Conservation (phyloP, 1,284 basidiomycete species). For the Cystobasidium slooffiae region DNA sequence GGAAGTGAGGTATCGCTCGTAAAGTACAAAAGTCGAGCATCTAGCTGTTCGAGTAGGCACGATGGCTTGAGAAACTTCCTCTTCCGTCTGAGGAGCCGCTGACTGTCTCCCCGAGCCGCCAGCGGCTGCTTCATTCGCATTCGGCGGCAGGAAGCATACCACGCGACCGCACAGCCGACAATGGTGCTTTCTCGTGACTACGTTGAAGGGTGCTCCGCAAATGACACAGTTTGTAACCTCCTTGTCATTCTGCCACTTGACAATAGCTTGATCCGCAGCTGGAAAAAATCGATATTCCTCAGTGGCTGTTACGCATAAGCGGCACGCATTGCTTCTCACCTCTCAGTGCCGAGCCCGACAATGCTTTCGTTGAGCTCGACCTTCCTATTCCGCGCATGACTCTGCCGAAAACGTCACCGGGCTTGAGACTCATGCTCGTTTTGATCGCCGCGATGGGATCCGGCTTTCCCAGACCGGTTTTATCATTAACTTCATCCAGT, state of each 20-base stretch:
- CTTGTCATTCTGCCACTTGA: slow-evolving; percentile 90
- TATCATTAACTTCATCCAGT: background rate
- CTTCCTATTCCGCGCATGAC: slow-evolving; percentile 28
- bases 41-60: slow-evolving; percentile 51
- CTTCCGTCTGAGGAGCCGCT: slow-evolving; percentile 52
- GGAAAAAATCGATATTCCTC: background rate
- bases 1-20: slow-evolving; percentile 44
- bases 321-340: background rate
- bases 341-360: background rate
- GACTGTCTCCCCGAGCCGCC: background rate
- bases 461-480: background rate
- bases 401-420: slow-evolving; percentile 31
- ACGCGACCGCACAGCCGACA: slow-evolving; percentile 92
- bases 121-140: slow-evolving; percentile 40
- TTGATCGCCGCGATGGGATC: background rate
- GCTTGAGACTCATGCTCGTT: slow-evolving; percentile 7
- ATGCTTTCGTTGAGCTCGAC: background rate
- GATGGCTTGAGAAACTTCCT: background rate
- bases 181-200: slow-evolving; percentile 94
- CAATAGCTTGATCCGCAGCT: slow-evolving; percentile 81
- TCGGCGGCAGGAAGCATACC: slow-evolving; percentile 86
- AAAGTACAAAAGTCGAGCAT: slow-evolving; percentile 56
- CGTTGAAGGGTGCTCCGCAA: slow-evolving; percentile 83
- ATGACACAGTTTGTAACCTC: slow-evolving; percentile 77
- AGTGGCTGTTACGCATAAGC: background rate